Percentiles rank a stretch among this genome's conserved stretches.
Conservation (phyloP, 2,329 filamentous ascomycete species). For the Fusarium sulawesiense region DNA sequence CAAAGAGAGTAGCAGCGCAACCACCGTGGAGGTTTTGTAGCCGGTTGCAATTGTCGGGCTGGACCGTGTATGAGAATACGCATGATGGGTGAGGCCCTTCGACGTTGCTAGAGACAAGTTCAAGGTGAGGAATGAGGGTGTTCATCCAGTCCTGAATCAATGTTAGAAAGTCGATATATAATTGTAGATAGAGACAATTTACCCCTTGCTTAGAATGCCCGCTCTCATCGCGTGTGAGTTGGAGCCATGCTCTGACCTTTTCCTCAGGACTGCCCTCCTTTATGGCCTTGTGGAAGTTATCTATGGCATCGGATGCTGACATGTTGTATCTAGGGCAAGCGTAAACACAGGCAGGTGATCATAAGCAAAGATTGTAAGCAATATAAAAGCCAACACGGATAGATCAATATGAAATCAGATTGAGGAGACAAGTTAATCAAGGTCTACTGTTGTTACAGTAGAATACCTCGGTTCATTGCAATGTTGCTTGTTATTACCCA, state of each 20-base stretch:
- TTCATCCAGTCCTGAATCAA: constrained; percentile 58
- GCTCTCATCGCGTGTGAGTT: constrained; percentile 43
- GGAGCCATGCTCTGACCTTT: constrained; percentile 50
- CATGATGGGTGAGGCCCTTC: constrained; percentile 53
- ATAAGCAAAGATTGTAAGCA: neutral
- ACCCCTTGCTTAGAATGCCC: constrained; percentile 50
- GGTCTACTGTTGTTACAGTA: constrained; percentile 2
- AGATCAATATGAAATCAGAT: neutral
- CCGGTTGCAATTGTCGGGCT: constrained; percentile 64
- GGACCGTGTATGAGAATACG: constrained; percentile 62
- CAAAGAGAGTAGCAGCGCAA: constrained; percentile 74
- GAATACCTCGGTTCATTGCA: constrained; percentile 23
- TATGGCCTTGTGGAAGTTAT: constrained; percentile 29
- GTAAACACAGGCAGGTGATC: neutral
- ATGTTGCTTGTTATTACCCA: constrained; percentile 12
- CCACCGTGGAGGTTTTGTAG: constrained; percentile 69
- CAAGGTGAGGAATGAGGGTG: constrained; percentile 55
- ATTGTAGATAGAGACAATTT: constrained; percentile 16
- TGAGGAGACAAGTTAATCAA: neutral
- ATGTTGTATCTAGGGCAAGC: neutral
- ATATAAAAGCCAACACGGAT: neutral
- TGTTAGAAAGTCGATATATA: neutral
- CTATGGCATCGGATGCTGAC: constrained; percentile 11
- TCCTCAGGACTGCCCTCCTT: constrained; percentile 49
- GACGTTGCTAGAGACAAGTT: constrained; percentile 51